Percentiles rank a stretch among this genome's conserved stretches.
phyloP scores from a whole-genome alignment of 164 flowering plant species.

The Tetracentron sinense region DNA sequence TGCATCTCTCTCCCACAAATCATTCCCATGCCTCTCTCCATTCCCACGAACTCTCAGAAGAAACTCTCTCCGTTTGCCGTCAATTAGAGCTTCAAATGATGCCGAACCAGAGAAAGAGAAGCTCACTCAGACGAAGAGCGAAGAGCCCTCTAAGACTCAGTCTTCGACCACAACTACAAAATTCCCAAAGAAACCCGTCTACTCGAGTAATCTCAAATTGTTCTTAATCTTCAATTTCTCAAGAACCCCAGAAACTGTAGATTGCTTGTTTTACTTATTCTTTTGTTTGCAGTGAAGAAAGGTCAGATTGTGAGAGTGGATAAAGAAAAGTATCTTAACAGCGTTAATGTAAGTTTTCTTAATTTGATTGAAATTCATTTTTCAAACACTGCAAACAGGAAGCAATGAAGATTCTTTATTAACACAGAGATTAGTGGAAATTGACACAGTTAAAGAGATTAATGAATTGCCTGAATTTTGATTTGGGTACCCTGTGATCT shows the following conservation, averaged over 20 bases:
- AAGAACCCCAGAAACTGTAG: not conserved
- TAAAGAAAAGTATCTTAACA: conserved; percentile 80
- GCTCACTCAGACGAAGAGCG: conserved; percentile 20
- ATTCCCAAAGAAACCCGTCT: conserved; percentile 58
- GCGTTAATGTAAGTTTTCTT: conserved; percentile 63
- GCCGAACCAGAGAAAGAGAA: conserved; percentile 39
- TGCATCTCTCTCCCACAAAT: conserved; percentile 29
- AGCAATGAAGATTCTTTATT: too few species aligned
- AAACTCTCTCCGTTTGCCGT: conserved; percentile 16
- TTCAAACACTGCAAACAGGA: not conserved
- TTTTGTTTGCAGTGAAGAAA: conserved; percentile 65
- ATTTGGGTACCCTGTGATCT: too few species aligned
- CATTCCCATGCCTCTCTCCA: conserved; percentile 26
- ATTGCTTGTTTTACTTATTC: not conserved
- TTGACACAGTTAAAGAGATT: too few species aligned
- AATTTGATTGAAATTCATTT: not conserved
- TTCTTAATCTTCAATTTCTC: not conserved
- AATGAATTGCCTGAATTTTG: too few species aligned
- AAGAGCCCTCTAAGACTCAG: conserved; percentile 22
- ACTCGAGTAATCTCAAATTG: conserved; percentile 42
- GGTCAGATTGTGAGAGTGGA: conserved; percentile 91
- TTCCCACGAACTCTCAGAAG: conserved; percentile 23
- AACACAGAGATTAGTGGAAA: too few species aligned
- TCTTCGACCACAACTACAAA: conserved; percentile 19
- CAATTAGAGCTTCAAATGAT: conserved; percentile 28